Evolutionary conservation across 257 asterid species (phyloP).

Genomic region (Nicotiana undulata): DNA sequence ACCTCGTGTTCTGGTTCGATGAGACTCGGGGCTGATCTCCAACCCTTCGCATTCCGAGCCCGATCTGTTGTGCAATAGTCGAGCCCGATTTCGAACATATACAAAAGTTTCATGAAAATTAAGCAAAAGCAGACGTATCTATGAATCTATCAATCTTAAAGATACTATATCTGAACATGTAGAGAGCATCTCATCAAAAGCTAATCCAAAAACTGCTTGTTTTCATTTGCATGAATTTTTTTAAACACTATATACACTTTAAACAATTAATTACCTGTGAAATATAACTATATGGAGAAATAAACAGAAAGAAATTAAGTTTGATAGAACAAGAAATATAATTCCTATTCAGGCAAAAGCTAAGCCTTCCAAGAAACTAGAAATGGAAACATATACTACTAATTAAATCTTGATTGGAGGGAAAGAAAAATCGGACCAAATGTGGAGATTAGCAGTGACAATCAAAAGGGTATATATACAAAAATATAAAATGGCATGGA

Average conservation of each 20-base stretch:
- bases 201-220: not conserved
- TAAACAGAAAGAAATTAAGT: not conserved
- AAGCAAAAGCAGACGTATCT: not conserved
- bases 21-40: too few species aligned
- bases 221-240: not conserved
- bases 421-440: slow-evolving; percentile 33
- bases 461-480: slow-evolving; percentile 71
- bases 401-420: not conserved
- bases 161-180: not conserved
- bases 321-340: not conserved
- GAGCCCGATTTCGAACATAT: too few species aligned
- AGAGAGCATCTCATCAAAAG: not conserved
- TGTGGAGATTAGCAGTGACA: slow-evolving; percentile 74
- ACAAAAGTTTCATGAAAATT: too few species aligned
- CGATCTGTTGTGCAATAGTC: too few species aligned
- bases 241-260: not conserved
- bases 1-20: too few species aligned
- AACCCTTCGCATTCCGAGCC: too few species aligned
- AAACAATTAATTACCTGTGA: not conserved
- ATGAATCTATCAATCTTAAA: not conserved
- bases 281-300: not conserved
- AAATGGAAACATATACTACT: too few species aligned
- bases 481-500: slow-evolving; percentile 67
- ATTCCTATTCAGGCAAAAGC: too few species aligned
- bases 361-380: too few species aligned